Base-by-base conservation (phyloP, 352 stramenopile genomes). In the Phytophthora agathidicida region DNA sequence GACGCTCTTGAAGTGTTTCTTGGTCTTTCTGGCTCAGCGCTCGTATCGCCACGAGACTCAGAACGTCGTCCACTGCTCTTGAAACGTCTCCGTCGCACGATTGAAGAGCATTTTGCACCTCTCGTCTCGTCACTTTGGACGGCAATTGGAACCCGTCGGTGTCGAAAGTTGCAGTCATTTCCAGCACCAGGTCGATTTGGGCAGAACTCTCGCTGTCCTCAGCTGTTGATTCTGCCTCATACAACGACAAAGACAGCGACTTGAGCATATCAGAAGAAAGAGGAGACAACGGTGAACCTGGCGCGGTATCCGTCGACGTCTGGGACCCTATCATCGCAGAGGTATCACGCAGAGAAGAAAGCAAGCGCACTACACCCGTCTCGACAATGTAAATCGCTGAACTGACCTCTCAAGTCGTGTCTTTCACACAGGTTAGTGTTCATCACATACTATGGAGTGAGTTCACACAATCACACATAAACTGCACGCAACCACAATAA, bases 21-120 rank as follows among this genome's bases (percentile, higher is more conserved):
- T 75, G 60, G 7, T 85, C 69, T n/a, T 87, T 56, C 20, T 68
- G 30, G n/a, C 67, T 68, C 36, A 87, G 30, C 17, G 65, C 49
- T 26, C 68, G 69, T 30, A 88, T 82, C 6, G 73, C 68, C 11
- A 83, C 57, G 27, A 88, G 64, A 56, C 73, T 88, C 65, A 88
- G 56, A 13, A 91, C 67, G 1, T 91, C 79, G 47, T 88, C 77
- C 38, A 87, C 77, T 0, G 76, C 82, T 19, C 46, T 41, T 14
- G 73, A 75, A n/a, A 82, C 52, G 44, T 91, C 77, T 16, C 73
- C 71, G 7, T 66, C 44, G 28, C 63, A 71, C 9, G 68, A 44
- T 39, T 51, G 23, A 43, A 87, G 60, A 23, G 69, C 71, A 23
- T 44, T 48, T 20, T 35, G 10, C 13, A 88, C 67, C 24, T 90